A percentile compares a stretch with the other conserved stretches of the same genome.
These are phyloP conservation scores for Cadophora sp. DNA, from an alignment of 2,329 filamentous ascomycete species.

Conservation along the genomic window DNA sequence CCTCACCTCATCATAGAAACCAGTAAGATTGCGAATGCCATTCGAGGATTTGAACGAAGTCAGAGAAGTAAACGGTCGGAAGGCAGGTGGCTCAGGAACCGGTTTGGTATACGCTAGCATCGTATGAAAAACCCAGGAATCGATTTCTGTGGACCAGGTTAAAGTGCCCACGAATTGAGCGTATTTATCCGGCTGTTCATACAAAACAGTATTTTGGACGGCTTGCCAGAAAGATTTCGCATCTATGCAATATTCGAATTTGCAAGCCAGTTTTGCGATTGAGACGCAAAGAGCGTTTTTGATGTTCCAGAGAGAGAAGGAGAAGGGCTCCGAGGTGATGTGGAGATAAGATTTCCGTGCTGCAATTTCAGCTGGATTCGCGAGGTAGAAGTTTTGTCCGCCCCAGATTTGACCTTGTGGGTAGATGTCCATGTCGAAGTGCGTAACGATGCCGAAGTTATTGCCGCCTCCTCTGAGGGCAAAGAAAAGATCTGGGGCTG, in stretches of 20 bases:
- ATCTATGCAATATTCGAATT: conserved; percentile 9
- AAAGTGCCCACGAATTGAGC: conserved; percentile 1
- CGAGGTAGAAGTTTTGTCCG: conserved; percentile 19
- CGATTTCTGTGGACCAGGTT: neutral
- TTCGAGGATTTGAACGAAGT: neutral
- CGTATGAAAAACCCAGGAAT: conserved; percentile 4
- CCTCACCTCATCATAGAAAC: conserved; percentile 13
- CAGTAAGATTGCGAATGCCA: conserved; percentile 11
- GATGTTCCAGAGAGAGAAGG: neutral
- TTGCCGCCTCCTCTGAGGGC: conserved; percentile 40
- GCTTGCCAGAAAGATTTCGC: conserved; percentile 6
- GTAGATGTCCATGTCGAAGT: conserved; percentile 48
- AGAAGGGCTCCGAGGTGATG: neutral
- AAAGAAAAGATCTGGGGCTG: conserved; percentile 43
- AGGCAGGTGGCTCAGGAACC: neutral
- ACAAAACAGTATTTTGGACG: neutral
- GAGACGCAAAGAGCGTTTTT: neutral
- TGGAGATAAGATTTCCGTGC: neutral
- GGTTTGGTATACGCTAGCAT: conserved; percentile 10
- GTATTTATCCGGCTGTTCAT: conserved; percentile 14
- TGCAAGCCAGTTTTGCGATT: neutral
- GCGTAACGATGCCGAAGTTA: conserved; percentile 43
- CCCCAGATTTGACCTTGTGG: conserved; percentile 22
- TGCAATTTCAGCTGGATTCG: neutral
- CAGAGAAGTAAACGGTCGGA: neutral